Evolutionary conservation across 2,329 filamentous ascomycete species (phyloP), one percentile per base, ranked within the genome.

Genomic region (Fusarium sacchari): DNA sequence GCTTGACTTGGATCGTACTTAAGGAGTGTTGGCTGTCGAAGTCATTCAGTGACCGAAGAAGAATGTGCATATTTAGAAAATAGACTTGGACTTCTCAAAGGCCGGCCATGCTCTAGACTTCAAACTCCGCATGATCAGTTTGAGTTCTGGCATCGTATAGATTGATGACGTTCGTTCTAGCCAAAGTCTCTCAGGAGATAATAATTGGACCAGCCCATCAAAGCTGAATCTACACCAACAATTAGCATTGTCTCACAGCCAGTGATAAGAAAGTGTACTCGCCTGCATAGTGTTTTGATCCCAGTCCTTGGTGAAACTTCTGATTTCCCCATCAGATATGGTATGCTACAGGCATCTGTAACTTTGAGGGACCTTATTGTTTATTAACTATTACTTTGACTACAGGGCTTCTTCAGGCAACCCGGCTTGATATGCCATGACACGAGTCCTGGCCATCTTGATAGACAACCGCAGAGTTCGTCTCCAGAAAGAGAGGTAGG

Each of bases 141-240:
- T 34, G 30, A 50, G n/a, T 34, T 50, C 47, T 50, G 30, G 30
- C 20, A 24, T 50, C 47, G n/a, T 24, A 24, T 50, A 50, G n/a
- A 50, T 50, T n/a, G 30, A 34, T 24, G n/a, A n/a, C 47, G n/a
- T 17, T 24, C 17, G n/a, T 34, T 34, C 20, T 30, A 50, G 34
- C 20, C 17, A 24, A 34, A 30, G 9, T 50, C 47, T 24, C 17
- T 20, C 6, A 20, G 9, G 30, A 34, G 47, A 34, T 17, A 24
- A 34, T 50, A 15, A 50, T 20, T 34, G 17, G 22, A 34, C 47
- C 47, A 13, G 71, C 76, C 71, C 74, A 77, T 5, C 74, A 74
- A 26, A 78, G 62, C 26, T 77, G 72, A 32, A 78, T 77, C 74
- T 78, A 24, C 40, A 43, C 37, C 15, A 28, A 49, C 11, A 24